Percentiles rank a stretch among this genome's conserved stretches.
Evolutionary conservation across 805 yeast species (phyloP).

Genomic region (Myxozyma kluyveri): DNA sequence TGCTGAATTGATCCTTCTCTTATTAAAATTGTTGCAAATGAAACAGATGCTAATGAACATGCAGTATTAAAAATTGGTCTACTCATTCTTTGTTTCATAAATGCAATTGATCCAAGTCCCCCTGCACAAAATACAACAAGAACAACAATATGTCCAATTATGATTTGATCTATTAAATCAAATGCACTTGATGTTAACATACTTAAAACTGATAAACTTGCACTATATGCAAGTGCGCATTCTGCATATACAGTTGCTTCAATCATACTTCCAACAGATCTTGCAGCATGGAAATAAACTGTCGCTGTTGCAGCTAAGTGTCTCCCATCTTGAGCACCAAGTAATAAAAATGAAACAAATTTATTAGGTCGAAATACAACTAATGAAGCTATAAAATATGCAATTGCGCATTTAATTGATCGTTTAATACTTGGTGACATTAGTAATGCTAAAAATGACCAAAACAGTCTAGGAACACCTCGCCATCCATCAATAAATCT

Average conservation of each 20-base stretch:
- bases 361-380: slow-evolving; percentile 55
- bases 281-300: slow-evolving; percentile 79
- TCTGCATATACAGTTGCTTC: slow-evolving; percentile 65
- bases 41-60: slow-evolving; percentile 70
- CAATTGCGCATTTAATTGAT: slow-evolving; percentile 61
- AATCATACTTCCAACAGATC: slow-evolving; percentile 77
- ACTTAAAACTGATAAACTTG: slow-evolving; percentile 51
- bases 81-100: slow-evolving; percentile 62
- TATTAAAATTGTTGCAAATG: slow-evolving; percentile 65
- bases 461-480: too few species aligned
- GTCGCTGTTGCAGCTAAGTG: slow-evolving; percentile 80
- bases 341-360: slow-evolving; percentile 39
- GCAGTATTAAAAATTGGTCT: slow-evolving; percentile 76
- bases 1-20: slow-evolving; percentile 69
- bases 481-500: too few species aligned
- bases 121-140: slow-evolving; percentile 49
- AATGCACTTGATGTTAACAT: slow-evolving; percentile 51
- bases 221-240: slow-evolving; percentile 53
- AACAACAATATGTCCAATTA: slow-evolving; percentile 45
- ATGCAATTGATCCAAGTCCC: slow-evolving; percentile 66
- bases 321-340: slow-evolving; percentile 70
- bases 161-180: slow-evolving; percentile 44
- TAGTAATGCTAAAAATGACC: neutral
- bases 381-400: slow-evolving; percentile 69
- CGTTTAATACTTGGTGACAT: slow-evolving; percentile 1